These are phyloP conservation scores for Podaxis rugospora DNA, from an alignment of 768 basidiomycete species.

Conservation along the genomic window DNA sequence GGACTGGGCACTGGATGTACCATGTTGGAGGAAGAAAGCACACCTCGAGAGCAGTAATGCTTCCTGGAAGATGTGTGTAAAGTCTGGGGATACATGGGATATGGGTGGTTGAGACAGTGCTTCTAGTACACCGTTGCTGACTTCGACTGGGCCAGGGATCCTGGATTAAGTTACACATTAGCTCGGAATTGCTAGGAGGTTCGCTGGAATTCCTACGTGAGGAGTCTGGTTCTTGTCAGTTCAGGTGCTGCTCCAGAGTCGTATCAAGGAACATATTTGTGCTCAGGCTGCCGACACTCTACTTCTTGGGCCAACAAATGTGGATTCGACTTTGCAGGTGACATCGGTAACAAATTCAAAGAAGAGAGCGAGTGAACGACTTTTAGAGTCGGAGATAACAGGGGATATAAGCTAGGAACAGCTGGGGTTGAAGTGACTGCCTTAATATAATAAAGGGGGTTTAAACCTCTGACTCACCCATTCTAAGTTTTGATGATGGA, in stretches of 20 bases:
- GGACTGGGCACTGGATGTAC: neutral
- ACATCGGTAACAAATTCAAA: neutral
- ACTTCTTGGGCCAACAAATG: neutral
- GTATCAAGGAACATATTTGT: conserved; percentile 1
- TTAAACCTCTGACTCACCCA: neutral
- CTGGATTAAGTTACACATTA: conserved; percentile 19
- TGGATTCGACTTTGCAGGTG: neutral
- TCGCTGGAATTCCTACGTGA: neutral
- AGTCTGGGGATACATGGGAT: conserved; percentile 81
- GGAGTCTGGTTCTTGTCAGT: conserved; percentile 5
- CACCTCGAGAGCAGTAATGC: conserved; percentile 70
- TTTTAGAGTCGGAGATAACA: neutral
- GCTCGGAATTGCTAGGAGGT: neutral
- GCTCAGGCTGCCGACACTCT: neutral
- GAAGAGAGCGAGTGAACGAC: neutral
- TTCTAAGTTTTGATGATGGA: neutral
- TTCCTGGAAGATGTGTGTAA: conserved; percentile 76
- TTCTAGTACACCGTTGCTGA: conserved; percentile 58
- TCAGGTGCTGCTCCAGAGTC: neutral
- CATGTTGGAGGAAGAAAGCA: conserved; percentile 5
- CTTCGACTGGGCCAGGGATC: conserved; percentile 51
- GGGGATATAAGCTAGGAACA: neutral
- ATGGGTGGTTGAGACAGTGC: conserved; percentile 81
- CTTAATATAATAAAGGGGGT: neutral
- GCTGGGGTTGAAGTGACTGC: neutral